These are phyloP conservation scores for Pyrenopolyporus hunteri DNA, from an alignment of 495 filamentous ascomycete genomes.

Conservation along the genomic window DNA sequence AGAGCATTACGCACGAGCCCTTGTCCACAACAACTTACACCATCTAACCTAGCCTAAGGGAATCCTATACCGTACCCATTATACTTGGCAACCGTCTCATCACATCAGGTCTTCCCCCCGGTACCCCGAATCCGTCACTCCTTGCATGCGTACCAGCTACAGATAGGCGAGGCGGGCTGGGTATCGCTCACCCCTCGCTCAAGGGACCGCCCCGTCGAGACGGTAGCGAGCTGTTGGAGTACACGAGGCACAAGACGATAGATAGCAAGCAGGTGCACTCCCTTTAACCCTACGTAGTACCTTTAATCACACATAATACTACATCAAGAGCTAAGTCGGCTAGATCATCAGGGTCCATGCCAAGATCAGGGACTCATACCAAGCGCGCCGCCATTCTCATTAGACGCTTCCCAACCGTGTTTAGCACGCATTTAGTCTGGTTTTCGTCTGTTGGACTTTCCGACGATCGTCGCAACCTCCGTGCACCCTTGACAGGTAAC, in stretches of 20 bases:
- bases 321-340: slow-evolving; percentile 7
- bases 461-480: not conserved
- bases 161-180: not conserved
- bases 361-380: slow-evolving; percentile 28
- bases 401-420: not conserved
- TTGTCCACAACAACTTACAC: too few species aligned
- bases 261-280: too few species aligned
- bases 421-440: slow-evolving; percentile 9
- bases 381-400: not conserved
- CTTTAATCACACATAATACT: too few species aligned
- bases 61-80: too few species aligned
- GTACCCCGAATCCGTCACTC: too few species aligned
- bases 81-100: too few species aligned
- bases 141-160: too few species aligned
- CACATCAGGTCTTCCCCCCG: too few species aligned
- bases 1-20: too few species aligned
- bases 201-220: slow-evolving; percentile 14
- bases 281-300: not conserved
- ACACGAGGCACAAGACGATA: too few species aligned
- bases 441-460: not conserved
- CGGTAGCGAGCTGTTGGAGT: slow-evolving; percentile 18
- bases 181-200: not conserved
- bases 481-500: not conserved
- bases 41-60: too few species aligned
- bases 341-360: slow-evolving; percentile 38